Conservation (phyloP, 1,284 basidiomycete genomes). For the Trichosporon coremiiforme region DNA sequence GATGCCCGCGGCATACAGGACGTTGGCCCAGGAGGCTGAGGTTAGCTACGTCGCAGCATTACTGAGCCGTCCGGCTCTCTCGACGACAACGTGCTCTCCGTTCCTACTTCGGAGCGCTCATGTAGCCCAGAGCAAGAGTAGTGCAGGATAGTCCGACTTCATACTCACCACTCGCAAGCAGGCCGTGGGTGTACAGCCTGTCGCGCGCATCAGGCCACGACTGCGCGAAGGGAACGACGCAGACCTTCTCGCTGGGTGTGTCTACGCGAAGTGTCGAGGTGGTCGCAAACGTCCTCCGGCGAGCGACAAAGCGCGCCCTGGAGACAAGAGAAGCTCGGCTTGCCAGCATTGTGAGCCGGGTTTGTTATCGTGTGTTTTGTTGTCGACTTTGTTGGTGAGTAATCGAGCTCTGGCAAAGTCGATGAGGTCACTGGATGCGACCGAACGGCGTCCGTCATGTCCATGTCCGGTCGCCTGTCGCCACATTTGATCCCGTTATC, state of each 20-base stretch:
- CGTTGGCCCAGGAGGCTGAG: conserved; percentile 35
- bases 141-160: too few species aligned
- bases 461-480: not conserved
- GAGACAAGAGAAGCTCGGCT: conserved; percentile 2
- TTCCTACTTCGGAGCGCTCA: too few species aligned
- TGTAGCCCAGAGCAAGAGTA: too few species aligned
- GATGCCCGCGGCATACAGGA: conserved; percentile 42
- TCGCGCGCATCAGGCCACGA: conserved; percentile 34
- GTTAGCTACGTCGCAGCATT: not conserved
- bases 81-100: too few species aligned
- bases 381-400: not conserved
- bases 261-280: conserved; percentile 20
- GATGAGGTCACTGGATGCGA: not conserved
- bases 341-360: not conserved
- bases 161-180: conserved; percentile 34
- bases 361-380: not conserved
- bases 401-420: not conserved
- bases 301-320: not conserved
- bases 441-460: not conserved
- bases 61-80: not conserved
- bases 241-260: conserved; percentile 37
- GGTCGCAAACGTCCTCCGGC: conserved; percentile 18
- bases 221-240: conserved; percentile 38
- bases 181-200: conserved; percentile 35
- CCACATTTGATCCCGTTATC: not conserved